Evolutionary conservation across 1,284 basidiomycete genomes (phyloP), one percentile per base, ranked within the genome.

Genomic region (Heterobasidion parviporum): DNA sequence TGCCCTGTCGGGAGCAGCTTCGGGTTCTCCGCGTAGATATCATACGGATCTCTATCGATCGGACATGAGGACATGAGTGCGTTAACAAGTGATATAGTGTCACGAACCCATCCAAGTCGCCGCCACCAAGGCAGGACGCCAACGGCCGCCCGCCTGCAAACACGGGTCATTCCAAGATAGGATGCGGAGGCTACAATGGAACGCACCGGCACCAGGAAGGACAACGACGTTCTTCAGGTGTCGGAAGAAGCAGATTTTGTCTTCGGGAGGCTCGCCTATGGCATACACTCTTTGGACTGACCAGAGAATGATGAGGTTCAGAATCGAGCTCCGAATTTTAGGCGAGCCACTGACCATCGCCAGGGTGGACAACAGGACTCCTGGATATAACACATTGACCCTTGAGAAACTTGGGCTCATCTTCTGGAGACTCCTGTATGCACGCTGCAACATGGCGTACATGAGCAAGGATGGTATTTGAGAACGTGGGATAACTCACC

Each of bases 141-240:
- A 89, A 64, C 1, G 87, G 83, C 51, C 85, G 78, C 1, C 63
- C 59, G 2, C 86, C 85, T 89, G 58, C 53, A 15, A 34, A 9
- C 55, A 33, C 51, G 32, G 20, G 52, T 52, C 16, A 51, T 52
- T 7, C 6, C 45, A 33, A 33, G 33, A 48, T 15, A 36, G 2
- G 33, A 8, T 32, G 6, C 35, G 38, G 43, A 18, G 52, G 18
- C 7, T 20, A 26, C 8, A n/a, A 32, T 26, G 48, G 8, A 18
- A 67, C 76, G 38, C 58, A 82, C 86, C 87, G 54, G 72, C 68
- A 15, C 80, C 81, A 1, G 89, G 78, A 54, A 92, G 77, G 3
- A 91, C 87, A 1, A 91, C 83, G 9, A 84, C 82, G 62, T 91
- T 91, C 63, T 77, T 81, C 58, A 89, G 65, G 52, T 82, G 72